phyloP scores from a whole-genome alignment of 306 rosid genomes.

The Lathyrus aphaca region DNA sequence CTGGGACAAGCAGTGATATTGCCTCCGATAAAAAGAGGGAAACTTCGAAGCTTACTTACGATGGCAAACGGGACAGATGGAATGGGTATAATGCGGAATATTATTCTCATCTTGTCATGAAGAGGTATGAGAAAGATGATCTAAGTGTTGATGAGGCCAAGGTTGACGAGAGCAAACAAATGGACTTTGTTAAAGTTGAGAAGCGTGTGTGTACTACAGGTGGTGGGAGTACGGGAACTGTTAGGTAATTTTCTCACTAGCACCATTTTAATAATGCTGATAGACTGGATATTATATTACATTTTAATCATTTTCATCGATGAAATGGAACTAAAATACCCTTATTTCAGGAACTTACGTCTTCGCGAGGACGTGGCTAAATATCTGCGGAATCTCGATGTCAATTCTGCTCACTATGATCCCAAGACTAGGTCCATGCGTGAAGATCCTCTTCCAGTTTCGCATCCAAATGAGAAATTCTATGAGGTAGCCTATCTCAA shows the following conservation, averaged over 20 bases:
- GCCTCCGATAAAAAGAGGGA: slow-evolving; percentile 37
- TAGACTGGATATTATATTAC: too few species aligned
- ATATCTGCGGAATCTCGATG: slow-evolving; percentile 39
- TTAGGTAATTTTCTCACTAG: slow-evolving; percentile 11
- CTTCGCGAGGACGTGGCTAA: slow-evolving; percentile 38
- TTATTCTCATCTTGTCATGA: slow-evolving; percentile 32
- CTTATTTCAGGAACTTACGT: slow-evolving; percentile 35
- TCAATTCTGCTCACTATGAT: slow-evolving; percentile 34
- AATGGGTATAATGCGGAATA: slow-evolving; percentile 32
- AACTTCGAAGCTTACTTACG: slow-evolving; percentile 38
- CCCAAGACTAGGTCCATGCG: slow-evolving; percentile 65
- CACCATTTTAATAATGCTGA: too few species aligned
- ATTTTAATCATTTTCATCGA: neutral
- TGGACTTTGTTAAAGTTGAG: slow-evolving; percentile 52
- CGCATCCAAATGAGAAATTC: slow-evolving; percentile 70
- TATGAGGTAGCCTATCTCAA: slow-evolving; percentile 42
- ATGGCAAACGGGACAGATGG: slow-evolving; percentile 37
- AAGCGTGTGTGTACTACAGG: slow-evolving; percentile 76
- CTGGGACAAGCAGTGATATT: slow-evolving; percentile 31
- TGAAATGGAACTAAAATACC: slow-evolving; percentile 16
- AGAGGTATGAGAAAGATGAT: slow-evolving; percentile 29
- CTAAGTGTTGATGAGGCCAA: too few species aligned
- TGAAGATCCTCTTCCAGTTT: slow-evolving; percentile 71
- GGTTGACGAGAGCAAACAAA: too few species aligned
- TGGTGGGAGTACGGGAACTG: slow-evolving; percentile 79